Base-by-base conservation (phyloP, 169 alveolate species). In the Plasmodium gaboni region DNA sequence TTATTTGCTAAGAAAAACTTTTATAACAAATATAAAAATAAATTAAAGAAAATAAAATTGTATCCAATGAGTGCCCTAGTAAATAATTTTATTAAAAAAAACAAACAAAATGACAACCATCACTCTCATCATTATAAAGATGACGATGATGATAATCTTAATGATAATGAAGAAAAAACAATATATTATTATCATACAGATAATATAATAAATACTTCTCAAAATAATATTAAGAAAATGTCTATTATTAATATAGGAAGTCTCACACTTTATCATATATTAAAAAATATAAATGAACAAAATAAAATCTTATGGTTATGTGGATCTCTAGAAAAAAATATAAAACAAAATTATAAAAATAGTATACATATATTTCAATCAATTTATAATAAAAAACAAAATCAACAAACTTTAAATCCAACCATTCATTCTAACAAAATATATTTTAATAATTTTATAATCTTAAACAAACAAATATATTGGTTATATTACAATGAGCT, bases 251-350 rank as follows among this genome's bases (percentile, higher is more conserved):
- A 55, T 15, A 61, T 83, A 9, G 91, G 91, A 38, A 26, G 0
- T 24, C 80, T 22, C 28, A 55, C 91, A n/a, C 3, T 83, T 1
- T 68, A 53, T 3, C 42, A 57, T 17, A 67, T 83, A n/a, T 24
- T 68, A 12, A 28, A 24, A 32, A 26, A 32, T 55, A 17, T 83
- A 61, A 71, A 61, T 8, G 19, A 63, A 38, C 24, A 57, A 67
- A 46, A 83, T 51, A 83, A 83, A 68, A 28, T 83, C 55, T 26
- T 83, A 4, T 83, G 91, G 91, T 53, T 83, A 61, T 83, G 91
- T 68, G 91, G 91, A 9, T 28, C 85, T 0, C 59, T 83, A 19
- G 91, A 83, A 72, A 83, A 72, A 60, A 5, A 83, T 19, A 44
- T 72, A 83, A 26, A 28, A 38, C 24, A 68, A 19, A 73, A 26